phyloP scores from a whole-genome alignment of 306 rosid species.

The Senna siamea region DNA sequence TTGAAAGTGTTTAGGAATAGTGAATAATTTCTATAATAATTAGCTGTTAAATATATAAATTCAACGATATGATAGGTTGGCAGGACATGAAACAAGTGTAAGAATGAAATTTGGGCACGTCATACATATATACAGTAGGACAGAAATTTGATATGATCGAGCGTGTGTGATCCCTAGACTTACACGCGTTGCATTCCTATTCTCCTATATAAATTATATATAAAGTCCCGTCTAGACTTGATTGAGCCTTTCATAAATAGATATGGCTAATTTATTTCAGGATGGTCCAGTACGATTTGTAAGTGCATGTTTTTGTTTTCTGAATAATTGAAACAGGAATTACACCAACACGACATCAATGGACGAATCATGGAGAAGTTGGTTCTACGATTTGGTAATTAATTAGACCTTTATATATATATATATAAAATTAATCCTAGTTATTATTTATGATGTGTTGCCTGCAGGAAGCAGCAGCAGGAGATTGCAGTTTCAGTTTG shows the following conservation, averaged over 20 bases:
- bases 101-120: background rate
- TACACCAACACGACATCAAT: constrained; percentile 37
- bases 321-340: background rate
- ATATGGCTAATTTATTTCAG: too few relatives aligned
- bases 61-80: background rate
- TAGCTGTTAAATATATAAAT: background rate
- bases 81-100: background rate
- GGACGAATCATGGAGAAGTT: constrained; percentile 60
- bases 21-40: background rate
- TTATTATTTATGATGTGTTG: background rate
- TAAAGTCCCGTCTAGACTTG: too few relatives aligned
- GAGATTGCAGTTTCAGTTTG: constrained; percentile 47
- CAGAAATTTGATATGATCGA: too few relatives aligned
- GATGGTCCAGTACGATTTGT: too few relatives aligned
- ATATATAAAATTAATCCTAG: too few relatives aligned
- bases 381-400: constrained; percentile 68
- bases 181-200: too few relatives aligned
- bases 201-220: too few relatives aligned
- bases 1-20: too few relatives aligned
- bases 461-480: constrained; percentile 47
- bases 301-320: background rate
- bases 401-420: too few relatives aligned
- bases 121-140: background rate
- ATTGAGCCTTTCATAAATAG: too few relatives aligned
- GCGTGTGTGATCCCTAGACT: too few relatives aligned